A percentile compares a stretch with the other conserved stretches of the same genome.
Conservation (phyloP, 371 early-diverging fungal genomes). For the Mucor sp. region DNA sequence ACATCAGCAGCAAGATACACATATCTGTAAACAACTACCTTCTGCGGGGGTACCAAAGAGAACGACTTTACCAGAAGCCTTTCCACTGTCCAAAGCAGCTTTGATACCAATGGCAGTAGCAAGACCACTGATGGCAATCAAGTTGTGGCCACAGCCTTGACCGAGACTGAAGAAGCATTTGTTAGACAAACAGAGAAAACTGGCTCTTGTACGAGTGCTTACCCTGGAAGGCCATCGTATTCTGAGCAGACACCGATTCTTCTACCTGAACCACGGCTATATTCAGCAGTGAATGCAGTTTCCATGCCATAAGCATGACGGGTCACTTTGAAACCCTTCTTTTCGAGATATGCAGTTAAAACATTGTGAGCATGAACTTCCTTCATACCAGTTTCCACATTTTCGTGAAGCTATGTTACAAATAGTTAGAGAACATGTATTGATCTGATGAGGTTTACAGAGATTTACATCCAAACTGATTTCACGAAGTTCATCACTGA, state of each 20-base stretch:
- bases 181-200: neutral
- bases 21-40: slow-evolving; percentile 24
- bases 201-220: slow-evolving; percentile 13
- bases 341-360: slow-evolving; percentile 58
- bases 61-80: slow-evolving; percentile 62
- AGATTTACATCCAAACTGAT: slow-evolving; percentile 55
- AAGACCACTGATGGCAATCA: slow-evolving; percentile 74
- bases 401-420: slow-evolving; percentile 51
- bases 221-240: slow-evolving; percentile 68
- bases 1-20: neutral
- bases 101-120: slow-evolving; percentile 68
- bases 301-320: slow-evolving; percentile 57
- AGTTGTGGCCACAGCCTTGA: slow-evolving; percentile 70
- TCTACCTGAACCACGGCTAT: slow-evolving; percentile 41
- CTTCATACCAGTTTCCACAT: slow-evolving; percentile 62
- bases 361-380: slow-evolving; percentile 59
- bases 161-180: slow-evolving; percentile 39
- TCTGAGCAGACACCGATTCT: slow-evolving; percentile 62
- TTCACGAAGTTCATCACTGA: slow-evolving; percentile 50
- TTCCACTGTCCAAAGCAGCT: slow-evolving; percentile 51
- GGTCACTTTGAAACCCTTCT: slow-evolving; percentile 57
- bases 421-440: neutral
- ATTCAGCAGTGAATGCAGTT: slow-evolving; percentile 68
- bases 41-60: slow-evolving; percentile 85
- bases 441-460: neutral